Base-by-base conservation (phyloP, 305 asterid genomes). In the Fraxinus platypoda region DNA sequence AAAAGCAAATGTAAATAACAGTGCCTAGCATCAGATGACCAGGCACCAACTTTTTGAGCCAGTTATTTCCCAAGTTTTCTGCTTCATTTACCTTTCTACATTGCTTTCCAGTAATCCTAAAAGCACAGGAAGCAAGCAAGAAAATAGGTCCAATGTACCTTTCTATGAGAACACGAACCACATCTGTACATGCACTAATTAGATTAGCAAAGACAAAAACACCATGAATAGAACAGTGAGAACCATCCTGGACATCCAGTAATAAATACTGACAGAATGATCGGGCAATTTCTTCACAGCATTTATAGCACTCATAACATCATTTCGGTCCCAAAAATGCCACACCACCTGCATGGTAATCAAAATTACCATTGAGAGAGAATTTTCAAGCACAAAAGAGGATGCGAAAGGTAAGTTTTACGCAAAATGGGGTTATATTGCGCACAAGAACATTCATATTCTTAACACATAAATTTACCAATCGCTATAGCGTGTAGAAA, bases 41-140 rank as follows among this genome's bases (percentile, higher is more conserved):
- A 54, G 25, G 8, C 23, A 3, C 66, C 66, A 54, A 54, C 66
- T n/a, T 54, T 54, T 54, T 54, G 66, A n/a, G 66, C 66, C 8
- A 54, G 66, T 54, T n/a, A 54, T 54, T 54, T 54, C 66, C 25
- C 66, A 54, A 54, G 25, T 54, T 54, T 54, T 54, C 66, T 15
- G 26, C 66, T 54, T 3, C 25, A 54, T 7, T 82, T 83, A 93
- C 98, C 98, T 93, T 88, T 96, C 99, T 76, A 88, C 86, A 86
- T 89, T 91, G 94, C 97, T 94, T 74, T 90, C 94, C 86, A 94
- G 84, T 80, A 94, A 89, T 82, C 94, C 93, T 76, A 92, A 78
- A 75, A 96, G 98, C 88, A 96, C 92, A 4, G 99, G 99, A 81
- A 96, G 91, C 90, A 96, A 89, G 93, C 93, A 91, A 82, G 94